Base-by-base conservation (phyloP, 306 rosid species). In the Cucurbita argyrosperma region DNA sequence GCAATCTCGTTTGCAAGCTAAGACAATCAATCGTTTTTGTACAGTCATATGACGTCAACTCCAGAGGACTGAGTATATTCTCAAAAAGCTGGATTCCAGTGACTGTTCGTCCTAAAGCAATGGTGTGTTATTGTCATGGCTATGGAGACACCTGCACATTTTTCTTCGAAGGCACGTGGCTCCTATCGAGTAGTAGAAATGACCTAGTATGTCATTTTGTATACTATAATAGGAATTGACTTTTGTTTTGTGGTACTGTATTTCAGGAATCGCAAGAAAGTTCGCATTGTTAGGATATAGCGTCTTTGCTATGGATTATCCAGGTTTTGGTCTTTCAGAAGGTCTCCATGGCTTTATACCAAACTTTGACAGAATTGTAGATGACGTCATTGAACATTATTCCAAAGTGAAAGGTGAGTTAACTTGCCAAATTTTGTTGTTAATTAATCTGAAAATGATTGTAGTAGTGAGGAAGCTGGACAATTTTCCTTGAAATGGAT, bases 291-390 rank as follows among this genome's bases (percentile, higher is more conserved):
- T 83, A 51, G 97, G 97, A 71, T 94, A 80, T 78, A 91, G 87
- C 42, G 99, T 91, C 83, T 88, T 91, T 53, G 90, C 99, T 49
- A 91, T 94, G 96, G 99, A 94, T 80, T 94, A 87, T 80, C 97
- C 97, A 0, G 99, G 99, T 56, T 88, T 94, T 62, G 99, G 99
- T 68, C 97, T 94, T 77, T 94, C 99, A 46, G 92, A 88, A 80
- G 99, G 99, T 74, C 97, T 94, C 37, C 99, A 94, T 79, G 46
- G 91, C 80, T 81, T 79, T 81, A 82, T 94, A 80, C 83, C 86
- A 12, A 84, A 88, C 84, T 94, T 94, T 49, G 84, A 94, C 79
- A 45, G 23, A 65, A 89, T 90, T 57, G 96, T 90, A 63, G 91
- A 89, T 76, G 89, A 84, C 81, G 96, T 84, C 78, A 85, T 89